phyloP scores from a whole-genome alignment of 371 early-diverging fungal species.

The Rhizopus microsporus region DNA sequence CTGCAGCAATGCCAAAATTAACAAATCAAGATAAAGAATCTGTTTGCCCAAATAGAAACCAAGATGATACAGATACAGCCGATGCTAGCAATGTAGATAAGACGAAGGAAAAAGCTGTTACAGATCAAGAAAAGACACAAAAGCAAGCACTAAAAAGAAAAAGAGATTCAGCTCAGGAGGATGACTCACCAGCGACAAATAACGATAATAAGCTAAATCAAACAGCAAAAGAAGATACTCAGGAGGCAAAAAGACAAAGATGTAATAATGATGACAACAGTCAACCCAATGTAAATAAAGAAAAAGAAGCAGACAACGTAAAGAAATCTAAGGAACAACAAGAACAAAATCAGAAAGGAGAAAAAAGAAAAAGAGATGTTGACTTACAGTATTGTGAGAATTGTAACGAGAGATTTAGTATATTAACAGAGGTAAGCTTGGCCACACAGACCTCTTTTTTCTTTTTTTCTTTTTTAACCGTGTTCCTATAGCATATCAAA shows the following conservation, averaged over 20 bases:
- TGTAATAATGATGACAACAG: constrained; percentile 2
- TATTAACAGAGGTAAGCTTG: constrained; percentile 31
- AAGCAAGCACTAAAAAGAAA: too few relatives aligned
- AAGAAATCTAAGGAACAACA: constrained; percentile 1
- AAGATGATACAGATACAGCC: too few relatives aligned
- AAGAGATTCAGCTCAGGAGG: background rate
- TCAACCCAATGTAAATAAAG: constrained; percentile 1
- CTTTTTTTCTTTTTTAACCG: background rate
- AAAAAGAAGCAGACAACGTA: constrained; percentile 10
- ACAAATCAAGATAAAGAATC: too few relatives aligned
- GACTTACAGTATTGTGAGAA: constrained; percentile 43
- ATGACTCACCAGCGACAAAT: background rate
- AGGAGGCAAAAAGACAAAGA: background rate
- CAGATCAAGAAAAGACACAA: too few relatives aligned
- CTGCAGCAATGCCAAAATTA: too few relatives aligned
- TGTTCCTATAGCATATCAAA: constrained; percentile 29
- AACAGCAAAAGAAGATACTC: background rate
- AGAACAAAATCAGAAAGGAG: background rate
- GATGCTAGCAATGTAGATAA: too few relatives aligned
- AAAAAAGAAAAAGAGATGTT: constrained; percentile 13
- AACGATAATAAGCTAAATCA: background rate
- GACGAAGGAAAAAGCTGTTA: too few relatives aligned
- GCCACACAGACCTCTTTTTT: background rate
- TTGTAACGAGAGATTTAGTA: constrained; percentile 32
- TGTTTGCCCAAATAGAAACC: too few relatives aligned